These are phyloP conservation scores for Umbellularia californica DNA, from an alignment of 164 flowering plant genomes.

Conservation along the genomic window DNA sequence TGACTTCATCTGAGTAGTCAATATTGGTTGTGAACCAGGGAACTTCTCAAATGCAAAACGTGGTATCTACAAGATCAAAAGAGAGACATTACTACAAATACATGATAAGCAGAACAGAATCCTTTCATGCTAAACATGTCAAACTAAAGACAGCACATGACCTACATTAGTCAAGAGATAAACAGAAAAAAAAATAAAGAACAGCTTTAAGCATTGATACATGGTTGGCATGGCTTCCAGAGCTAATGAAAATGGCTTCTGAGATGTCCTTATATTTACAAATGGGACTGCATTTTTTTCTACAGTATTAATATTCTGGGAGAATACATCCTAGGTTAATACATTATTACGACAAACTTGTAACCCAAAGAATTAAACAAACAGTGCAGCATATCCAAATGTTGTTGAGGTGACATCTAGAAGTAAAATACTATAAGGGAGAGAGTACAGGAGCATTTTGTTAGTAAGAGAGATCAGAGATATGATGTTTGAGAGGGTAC, in stretches of 20 bases:
- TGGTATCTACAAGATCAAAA: slow-evolving; percentile 66
- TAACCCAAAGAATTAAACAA: no score
- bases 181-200: not conserved
- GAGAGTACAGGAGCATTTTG: no score
- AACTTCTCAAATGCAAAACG: slow-evolving; percentile 98
- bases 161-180: not conserved
- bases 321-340: not conserved
- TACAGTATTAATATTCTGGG: not conserved
- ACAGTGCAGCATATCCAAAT: no score
- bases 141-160: not conserved
- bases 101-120: not conserved
- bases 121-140: not conserved
- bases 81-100: not conserved
- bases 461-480: no score
- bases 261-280: not conserved
- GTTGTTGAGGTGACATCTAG: no score
- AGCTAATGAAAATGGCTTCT: not conserved
- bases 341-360: no score
- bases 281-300: not conserved
- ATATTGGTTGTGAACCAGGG: slow-evolving; percentile 81
- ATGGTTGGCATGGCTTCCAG: not conserved
- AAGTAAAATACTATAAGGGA: no score
- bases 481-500: no score
- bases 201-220: not conserved
- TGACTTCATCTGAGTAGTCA: slow-evolving; percentile 98